Percentiles rank a stretch among this genome's conserved stretches.
Conservation (phyloP, 2,329 filamentous ascomycete genomes). For the Trichoderma sp. region DNA sequence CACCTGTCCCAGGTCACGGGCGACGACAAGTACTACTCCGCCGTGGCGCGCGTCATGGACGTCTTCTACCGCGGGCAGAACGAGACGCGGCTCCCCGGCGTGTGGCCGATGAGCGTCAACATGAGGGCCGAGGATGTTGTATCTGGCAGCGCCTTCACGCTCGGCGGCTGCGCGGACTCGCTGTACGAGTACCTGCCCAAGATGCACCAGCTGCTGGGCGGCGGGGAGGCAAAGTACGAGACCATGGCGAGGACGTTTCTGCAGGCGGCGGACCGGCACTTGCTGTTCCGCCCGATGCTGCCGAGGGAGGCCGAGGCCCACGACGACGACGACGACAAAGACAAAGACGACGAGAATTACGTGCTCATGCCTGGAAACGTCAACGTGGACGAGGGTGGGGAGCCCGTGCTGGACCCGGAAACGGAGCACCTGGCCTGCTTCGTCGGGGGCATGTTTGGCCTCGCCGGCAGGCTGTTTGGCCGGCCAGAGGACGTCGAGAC, state of each 20-base stretch:
- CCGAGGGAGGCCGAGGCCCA: slow-evolving; percentile 52
- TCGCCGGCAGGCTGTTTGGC: slow-evolving; percentile 51
- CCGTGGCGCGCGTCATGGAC: slow-evolving; percentile 67
- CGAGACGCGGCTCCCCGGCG: slow-evolving; percentile 66
- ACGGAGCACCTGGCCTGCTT: slow-evolving; percentile 55
- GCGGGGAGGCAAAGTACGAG: slow-evolving; percentile 56
- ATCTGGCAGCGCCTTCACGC: slow-evolving; percentile 37
- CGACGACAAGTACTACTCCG: slow-evolving; percentile 73
- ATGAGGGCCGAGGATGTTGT: slow-evolving; percentile 53
- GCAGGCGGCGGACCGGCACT: slow-evolving; percentile 56
- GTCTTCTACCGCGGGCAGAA: slow-evolving; percentile 67
- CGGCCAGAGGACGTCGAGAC: slow-evolving; percentile 47
- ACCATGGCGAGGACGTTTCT: slow-evolving; percentile 60
- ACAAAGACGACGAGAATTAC: neutral
- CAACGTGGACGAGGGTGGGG: slow-evolving; percentile 33
- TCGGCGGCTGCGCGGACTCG: slow-evolving; percentile 49
- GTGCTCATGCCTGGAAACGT: slow-evolving; percentile 57
- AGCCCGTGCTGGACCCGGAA: slow-evolving; percentile 37
- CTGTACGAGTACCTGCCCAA: slow-evolving; percentile 88
- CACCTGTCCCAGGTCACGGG: slow-evolving; percentile 72
- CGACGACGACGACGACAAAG: slow-evolving; percentile 38
- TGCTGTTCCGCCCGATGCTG: slow-evolving; percentile 66
- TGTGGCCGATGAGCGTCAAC: slow-evolving; percentile 71
- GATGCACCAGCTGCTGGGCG: slow-evolving; percentile 71
- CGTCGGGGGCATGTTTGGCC: slow-evolving; percentile 53